These are phyloP conservation scores for Penicillium flavigenum DNA, from an alignment of 495 filamentous ascomycete genomes.

Conservation along the genomic window DNA sequence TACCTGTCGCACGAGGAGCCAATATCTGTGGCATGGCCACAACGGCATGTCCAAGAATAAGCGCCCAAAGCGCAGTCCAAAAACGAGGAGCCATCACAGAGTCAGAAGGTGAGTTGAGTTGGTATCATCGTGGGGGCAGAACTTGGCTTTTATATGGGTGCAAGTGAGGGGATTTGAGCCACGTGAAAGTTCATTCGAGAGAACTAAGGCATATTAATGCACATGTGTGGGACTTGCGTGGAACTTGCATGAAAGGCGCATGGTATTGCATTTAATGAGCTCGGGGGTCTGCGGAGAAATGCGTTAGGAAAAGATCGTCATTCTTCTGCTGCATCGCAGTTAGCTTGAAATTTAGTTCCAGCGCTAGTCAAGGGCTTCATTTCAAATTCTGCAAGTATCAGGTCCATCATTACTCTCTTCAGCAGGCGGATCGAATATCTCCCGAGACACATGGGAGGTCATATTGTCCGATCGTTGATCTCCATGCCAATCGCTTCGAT, in stretches of 20 bases:
- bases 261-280: background rate
- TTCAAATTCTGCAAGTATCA: background rate
- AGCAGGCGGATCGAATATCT: slow-evolving; percentile 5
- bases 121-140: background rate
- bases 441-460: slow-evolving; percentile 1
- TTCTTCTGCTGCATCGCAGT: background rate
- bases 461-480: background rate
- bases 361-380: background rate
- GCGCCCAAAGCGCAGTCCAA: slow-evolving; percentile 30
- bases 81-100: slow-evolving; percentile 23
- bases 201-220: too few species aligned
- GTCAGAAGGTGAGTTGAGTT: background rate
- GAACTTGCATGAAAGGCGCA: too few species aligned
- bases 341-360: background rate
- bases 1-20: slow-evolving; percentile 21
- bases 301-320: slow-evolving; percentile 11
- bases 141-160: background rate
- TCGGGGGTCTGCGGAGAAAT: background rate
- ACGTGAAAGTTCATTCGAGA: background rate
- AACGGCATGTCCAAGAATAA: slow-evolving; percentile 23
- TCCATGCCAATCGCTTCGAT: slow-evolving; percentile 1
- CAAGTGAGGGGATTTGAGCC: background rate
- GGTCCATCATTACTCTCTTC: slow-evolving; percentile 8
- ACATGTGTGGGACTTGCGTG: too few species aligned
- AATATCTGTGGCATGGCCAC: slow-evolving; percentile 25